Evolutionary conservation across 176 grass and related monocot genomes (phyloP).

Genomic region (Zoysia japonica): DNA sequence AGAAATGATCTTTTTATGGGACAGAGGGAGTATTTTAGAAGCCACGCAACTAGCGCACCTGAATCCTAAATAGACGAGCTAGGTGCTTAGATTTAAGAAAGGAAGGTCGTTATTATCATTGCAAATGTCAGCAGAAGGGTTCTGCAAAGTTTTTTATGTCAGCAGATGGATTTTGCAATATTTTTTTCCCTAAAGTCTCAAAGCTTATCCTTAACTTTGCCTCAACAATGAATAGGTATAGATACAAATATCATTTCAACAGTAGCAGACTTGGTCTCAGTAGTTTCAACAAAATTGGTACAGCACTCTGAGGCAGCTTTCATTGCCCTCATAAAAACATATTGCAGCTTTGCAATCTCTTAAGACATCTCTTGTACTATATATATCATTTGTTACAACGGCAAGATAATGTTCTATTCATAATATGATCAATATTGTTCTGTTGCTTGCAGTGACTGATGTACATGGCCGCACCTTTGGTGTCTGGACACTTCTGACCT

Average conservation of each 20-base stretch:
- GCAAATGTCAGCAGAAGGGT: not conserved
- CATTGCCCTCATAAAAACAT: not conserved
- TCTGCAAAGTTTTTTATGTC: too few species aligned
- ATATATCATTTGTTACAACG: too few species aligned
- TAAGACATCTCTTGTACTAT: too few species aligned
- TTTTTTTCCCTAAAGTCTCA: not conserved
- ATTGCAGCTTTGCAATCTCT: not conserved
- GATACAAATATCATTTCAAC: not conserved
- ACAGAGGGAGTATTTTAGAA: too few species aligned
- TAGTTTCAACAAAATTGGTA: not conserved
- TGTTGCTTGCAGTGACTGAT: constrained; percentile 64
- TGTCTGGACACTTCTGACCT: constrained; percentile 83
- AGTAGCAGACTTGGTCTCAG: too few species aligned
- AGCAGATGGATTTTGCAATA: not conserved
- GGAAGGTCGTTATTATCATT: too few species aligned
- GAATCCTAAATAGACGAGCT: too few species aligned
- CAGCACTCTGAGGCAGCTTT: not conserved
- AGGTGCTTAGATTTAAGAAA: too few species aligned
- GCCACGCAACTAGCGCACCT: too few species aligned
- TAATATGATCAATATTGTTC: too few species aligned
- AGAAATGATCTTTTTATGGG: too few species aligned
- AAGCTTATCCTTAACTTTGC: not conserved
- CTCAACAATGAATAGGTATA: not conserved
- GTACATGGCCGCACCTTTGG: constrained; percentile 86
- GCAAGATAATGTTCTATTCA: too few species aligned